Evolutionary conservation across 2,329 filamentous ascomycete genomes (phyloP).

Genomic region (Didymella arachidicola): DNA sequence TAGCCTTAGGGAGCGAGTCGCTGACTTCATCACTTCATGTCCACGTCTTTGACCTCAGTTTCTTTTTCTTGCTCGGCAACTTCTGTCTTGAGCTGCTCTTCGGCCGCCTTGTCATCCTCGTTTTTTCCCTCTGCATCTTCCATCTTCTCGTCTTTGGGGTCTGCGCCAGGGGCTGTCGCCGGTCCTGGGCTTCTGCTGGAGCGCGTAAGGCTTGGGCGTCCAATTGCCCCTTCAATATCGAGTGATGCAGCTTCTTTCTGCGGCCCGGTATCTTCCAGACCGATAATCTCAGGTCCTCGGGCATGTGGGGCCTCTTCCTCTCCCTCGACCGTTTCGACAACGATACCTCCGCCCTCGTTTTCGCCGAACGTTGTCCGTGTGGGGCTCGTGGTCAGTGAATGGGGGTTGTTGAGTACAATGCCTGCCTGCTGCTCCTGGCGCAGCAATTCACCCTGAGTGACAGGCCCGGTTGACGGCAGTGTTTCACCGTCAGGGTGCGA

Average conservation of each 20-base stretch:
- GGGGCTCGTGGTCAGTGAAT: conserved; percentile 37
- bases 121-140: conserved; percentile 26
- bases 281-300: conserved; percentile 83
- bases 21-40: conserved; percentile 35
- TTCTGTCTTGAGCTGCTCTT: conserved; percentile 21
- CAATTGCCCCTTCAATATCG: conserved; percentile 49
- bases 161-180: conserved; percentile 1
- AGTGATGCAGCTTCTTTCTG: conserved; percentile 66
- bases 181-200: conserved; percentile 40
- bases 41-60: conserved; percentile 26
- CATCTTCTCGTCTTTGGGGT: conserved; percentile 34
- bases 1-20: neutral
- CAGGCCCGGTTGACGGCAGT: conserved; percentile 45
- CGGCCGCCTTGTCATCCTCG: conserved; percentile 25
- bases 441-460: conserved; percentile 81
- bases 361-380: conserved; percentile 40
- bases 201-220: conserved; percentile 43
- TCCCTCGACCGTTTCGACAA: conserved; percentile 49
- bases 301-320: conserved; percentile 75
- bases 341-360: conserved; percentile 41
- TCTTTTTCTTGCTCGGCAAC: conserved; percentile 26
- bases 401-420: conserved; percentile 68
- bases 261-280: conserved; percentile 84
- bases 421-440: conserved; percentile 87
- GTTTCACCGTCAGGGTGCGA: conserved; percentile 48